Percentiles rank a stretch among this genome's conserved stretches.
Conservation (phyloP, 345 rosid genomes). For the Brassica rapa region DNA sequence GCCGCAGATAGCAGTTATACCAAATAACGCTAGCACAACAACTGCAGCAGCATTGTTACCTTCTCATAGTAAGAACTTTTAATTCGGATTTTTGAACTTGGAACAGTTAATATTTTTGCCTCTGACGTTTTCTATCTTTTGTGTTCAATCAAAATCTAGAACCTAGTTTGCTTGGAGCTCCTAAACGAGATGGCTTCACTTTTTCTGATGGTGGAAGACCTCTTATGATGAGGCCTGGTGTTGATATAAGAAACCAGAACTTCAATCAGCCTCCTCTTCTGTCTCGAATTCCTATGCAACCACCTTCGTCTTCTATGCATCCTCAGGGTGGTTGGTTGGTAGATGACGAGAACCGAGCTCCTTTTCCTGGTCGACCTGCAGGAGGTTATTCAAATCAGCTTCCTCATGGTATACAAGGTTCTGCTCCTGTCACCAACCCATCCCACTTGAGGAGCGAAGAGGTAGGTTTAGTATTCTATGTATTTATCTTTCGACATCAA, state of each 20-base stretch:
- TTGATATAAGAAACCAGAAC: slow-evolving; percentile 63
- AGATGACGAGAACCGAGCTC: slow-evolving; percentile 65
- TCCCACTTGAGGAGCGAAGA: slow-evolving; percentile 70
- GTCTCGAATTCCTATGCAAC: slow-evolving; percentile 56
- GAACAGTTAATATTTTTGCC: neutral
- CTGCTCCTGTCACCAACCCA: slow-evolving; percentile 46
- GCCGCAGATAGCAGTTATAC: slow-evolving; percentile 49
- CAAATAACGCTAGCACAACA: slow-evolving; percentile 48
- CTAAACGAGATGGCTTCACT: slow-evolving; percentile 61
- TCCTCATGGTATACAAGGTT: slow-evolving; percentile 42
- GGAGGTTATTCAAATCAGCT: slow-evolving; percentile 48
- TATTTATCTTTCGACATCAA: slow-evolving; percentile 19
- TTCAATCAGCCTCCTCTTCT: slow-evolving; percentile 66
- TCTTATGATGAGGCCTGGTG: slow-evolving; percentile 46
- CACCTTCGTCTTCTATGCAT: slow-evolving; percentile 44
- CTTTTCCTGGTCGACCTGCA: slow-evolving; percentile 53
- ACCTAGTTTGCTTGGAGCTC: slow-evolving; percentile 91
- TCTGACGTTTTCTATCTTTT: slow-evolving; percentile 26
- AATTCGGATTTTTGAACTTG: neutral
- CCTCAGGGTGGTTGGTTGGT: slow-evolving; percentile 73
- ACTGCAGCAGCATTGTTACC: slow-evolving; percentile 49
- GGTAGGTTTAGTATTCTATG: slow-evolving; percentile 46
- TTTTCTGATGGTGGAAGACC: slow-evolving; percentile 48
- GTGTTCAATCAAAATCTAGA: slow-evolving; percentile 46
- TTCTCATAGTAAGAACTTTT: slow-evolving; percentile 64